Conservation (phyloP, 2,329 filamentous ascomycete species). For the Botrytis galanthina region DNA sequence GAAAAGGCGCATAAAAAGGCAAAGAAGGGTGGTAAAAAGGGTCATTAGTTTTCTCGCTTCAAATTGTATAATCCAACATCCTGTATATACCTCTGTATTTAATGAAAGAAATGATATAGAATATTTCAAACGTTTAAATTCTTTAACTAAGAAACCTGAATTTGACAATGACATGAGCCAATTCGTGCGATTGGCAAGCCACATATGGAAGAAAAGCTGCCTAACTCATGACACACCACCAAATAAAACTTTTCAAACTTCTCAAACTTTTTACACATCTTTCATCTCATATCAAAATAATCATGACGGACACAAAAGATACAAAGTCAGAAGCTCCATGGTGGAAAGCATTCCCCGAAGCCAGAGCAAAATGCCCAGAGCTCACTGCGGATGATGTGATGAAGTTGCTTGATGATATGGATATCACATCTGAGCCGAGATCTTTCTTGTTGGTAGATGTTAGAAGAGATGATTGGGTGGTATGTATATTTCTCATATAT, state of each 20-base stretch:
- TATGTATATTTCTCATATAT: constrained; percentile 27
- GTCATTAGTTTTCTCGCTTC: constrained; percentile 20
- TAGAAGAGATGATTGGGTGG: constrained; percentile 52
- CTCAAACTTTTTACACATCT: neutral
- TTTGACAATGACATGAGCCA: neutral
- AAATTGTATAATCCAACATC: constrained; percentile 5
- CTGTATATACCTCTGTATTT: constrained; percentile 18
- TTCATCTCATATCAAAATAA: constrained; percentile 4
- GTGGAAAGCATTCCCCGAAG: constrained; percentile 43
- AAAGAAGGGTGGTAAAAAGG: constrained; percentile 47
- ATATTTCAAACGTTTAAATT: neutral
- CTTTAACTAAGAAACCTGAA: neutral
- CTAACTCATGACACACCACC: neutral
- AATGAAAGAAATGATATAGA: constrained; percentile 11
- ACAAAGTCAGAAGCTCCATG: constrained; percentile 23
- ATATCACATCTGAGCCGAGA: constrained; percentile 35
- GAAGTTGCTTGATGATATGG: constrained; percentile 43
- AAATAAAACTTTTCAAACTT: neutral
- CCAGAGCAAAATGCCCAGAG: constrained; percentile 41
- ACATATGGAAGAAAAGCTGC: constrained; percentile 8
- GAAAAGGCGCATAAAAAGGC: constrained; percentile 52
- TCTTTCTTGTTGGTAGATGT: constrained; percentile 53
- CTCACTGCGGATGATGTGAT: constrained; percentile 45
- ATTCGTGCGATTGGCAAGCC: neutral
- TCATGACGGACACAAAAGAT: constrained; percentile 18